These are phyloP conservation scores for Bipolaris sorokiniana DNA, from an alignment of 2,329 filamentous ascomycete species.

Conservation along the genomic window DNA sequence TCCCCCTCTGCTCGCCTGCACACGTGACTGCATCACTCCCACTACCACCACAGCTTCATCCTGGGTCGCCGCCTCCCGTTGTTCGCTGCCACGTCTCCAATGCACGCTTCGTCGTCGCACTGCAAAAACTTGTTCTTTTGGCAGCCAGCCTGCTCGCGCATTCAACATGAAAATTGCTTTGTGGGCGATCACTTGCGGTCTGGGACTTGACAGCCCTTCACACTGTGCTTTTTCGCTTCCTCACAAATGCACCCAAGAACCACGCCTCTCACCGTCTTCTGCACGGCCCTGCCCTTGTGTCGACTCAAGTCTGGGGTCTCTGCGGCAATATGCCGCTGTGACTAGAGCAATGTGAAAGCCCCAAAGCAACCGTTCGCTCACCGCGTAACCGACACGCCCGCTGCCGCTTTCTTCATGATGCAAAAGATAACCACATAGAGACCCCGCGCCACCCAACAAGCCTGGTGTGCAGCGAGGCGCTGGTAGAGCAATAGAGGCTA, in stretches of 20 bases:
- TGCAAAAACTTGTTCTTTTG: slow-evolving; percentile 3
- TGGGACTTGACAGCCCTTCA: slow-evolving; percentile 15
- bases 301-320: background rate
- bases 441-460: slow-evolving; percentile 12
- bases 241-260: slow-evolving; percentile 7
- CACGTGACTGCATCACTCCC: background rate
- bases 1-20: background rate
- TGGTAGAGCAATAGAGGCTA: slow-evolving; percentile 14
- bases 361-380: slow-evolving; percentile 14
- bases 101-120: background rate
- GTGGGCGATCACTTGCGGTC: slow-evolving; percentile 23
- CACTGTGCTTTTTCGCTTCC: slow-evolving; percentile 13
- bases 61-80: slow-evolving; percentile 2
- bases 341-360: slow-evolving; percentile 8
- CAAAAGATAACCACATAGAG: slow-evolving; percentile 11
- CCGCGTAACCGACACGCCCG: slow-evolving; percentile 12
- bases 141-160: background rate
- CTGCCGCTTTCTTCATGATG: slow-evolving; percentile 10
- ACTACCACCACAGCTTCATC: slow-evolving; percentile 21
- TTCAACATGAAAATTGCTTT: slow-evolving; percentile 17
- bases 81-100: slow-evolving; percentile 9
- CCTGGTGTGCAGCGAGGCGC: slow-evolving; percentile 1
- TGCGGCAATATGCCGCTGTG: slow-evolving; percentile 8
- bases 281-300: slow-evolving; percentile 5
- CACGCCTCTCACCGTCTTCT: slow-evolving; percentile 9